Base-by-base conservation (phyloP, 1,284 basidiomycete genomes). In the Retiboletus flavoniger region DNA sequence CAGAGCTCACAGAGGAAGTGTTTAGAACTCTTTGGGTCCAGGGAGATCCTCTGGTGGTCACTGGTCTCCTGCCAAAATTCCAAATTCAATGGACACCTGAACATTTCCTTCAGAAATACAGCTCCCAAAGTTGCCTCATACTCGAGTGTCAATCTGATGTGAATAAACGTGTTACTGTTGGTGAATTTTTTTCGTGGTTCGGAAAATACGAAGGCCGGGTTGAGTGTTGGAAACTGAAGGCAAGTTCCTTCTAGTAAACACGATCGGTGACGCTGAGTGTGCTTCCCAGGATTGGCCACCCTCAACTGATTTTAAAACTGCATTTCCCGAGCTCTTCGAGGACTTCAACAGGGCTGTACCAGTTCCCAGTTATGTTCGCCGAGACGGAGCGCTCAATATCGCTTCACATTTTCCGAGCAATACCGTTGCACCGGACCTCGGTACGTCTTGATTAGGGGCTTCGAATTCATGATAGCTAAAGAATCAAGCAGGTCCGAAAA, bases 331-430 rank as follows among this genome's bases (percentile, higher is more conserved):
- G 57, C 75, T 97, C n/a, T 97, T 87, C 66, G 80, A 88, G 19
- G 95, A 97, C 65, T 97, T 97, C 67, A 86, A 81, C 60, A 73
- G 80, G 14, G 85, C 86, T 1, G 84, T 97, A 1, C 95, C 95
- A 0, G 85, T 93, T 0, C 93, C 93, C 1, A 89, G 89, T 66
- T 95, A 90, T 65, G 91, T 95, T 16, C 79, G 93, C 32, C 83
- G 91, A 40, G 93, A 98, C 63, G 95, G 95, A 2, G 85, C 87
- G 1, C 74, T 90, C 53, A 98, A 98, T 63, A 80, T 98, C 21
- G 90, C 91, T 7, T 87, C 87, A 3, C 89, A 95, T 73, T 95
- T 95, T 69, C 95, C 95, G 0, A 73, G 75, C 7, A 93, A 93
- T 58, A 85, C 88, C 0, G 78, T 95, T 51, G 83, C 85, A 28